Conservation (phyloP, 805 yeast genomes). For the Grigorovia yakushimaensis region DNA sequence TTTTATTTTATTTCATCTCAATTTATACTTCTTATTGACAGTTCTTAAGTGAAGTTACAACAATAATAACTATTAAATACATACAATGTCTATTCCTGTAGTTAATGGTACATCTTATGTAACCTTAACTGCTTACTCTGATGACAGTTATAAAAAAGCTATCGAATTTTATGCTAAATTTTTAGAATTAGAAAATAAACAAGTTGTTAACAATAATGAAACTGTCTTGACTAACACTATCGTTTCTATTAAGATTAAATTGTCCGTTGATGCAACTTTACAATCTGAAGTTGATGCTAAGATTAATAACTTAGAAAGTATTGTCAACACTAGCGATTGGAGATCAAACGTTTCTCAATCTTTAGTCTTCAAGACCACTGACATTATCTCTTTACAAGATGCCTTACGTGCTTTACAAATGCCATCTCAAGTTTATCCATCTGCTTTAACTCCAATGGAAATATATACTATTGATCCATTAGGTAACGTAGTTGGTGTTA, state of each 20-base stretch:
- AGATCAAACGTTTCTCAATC: conserved; percentile 36
- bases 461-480: conserved; percentile 74
- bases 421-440: conserved; percentile 55
- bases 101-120: conserved; percentile 50
- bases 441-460: conserved; percentile 64
- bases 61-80: neutral
- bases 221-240: conserved; percentile 14
- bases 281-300: conserved; percentile 24
- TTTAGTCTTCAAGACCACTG: conserved; percentile 30
- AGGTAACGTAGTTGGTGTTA: conserved; percentile 74
- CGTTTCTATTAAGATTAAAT: conserved; percentile 21
- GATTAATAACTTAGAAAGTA: conserved; percentile 1
- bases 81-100: conserved; percentile 12
- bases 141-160: conserved; percentile 36
- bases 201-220: neutral
- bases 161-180: conserved; percentile 41
- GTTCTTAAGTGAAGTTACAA: neutral
- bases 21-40: neutral
- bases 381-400: conserved; percentile 21
- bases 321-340: conserved; percentile 35
- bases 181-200: conserved; percentile 10
- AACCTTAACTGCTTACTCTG: conserved; percentile 43
- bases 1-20: neutral
- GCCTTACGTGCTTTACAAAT: conserved; percentile 22
- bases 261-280: conserved; percentile 12